Evolutionary conservation across 768 basidiomycete species (phyloP), one percentile per base, ranked within the genome.

Genomic region (Termitomyces bulborhizus): DNA sequence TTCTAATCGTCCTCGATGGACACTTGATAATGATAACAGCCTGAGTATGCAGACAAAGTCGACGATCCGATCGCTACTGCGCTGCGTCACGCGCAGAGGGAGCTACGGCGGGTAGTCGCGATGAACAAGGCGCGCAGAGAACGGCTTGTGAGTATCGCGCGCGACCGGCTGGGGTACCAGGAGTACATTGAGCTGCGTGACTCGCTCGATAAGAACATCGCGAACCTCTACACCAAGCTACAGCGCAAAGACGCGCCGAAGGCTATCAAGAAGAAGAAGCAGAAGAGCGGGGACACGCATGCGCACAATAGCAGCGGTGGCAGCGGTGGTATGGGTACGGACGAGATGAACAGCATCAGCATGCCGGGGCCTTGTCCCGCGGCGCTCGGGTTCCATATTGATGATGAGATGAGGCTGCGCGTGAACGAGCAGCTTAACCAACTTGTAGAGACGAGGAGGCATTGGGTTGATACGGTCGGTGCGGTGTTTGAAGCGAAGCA

Each of bases 41-140:
- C 88, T 46, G 84, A 91, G 66, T 91, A 81, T 63, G 74, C 82
- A 24, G 78, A 84, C 44, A 84, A 87, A 57, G 88, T 94, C 37
- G 96, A 98, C 66, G 97, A 99, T 69, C 94, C 95, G 32, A 90
- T 99, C 47, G 87, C 94, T 7, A 85, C 90, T 1, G 88, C 92
- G 1, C 81, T 99, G 1, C 88, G 96, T 3, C 86, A 91, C 42
- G 90, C 92, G 16, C 97, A 99, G 67, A 73, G 79, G 13, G 84
- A 93, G 60, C 79, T 99, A 5, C 83, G 88, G 9, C 74, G 73
- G 6, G 89, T 98, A 47, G 76, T 88, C 2, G 79, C 85, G 8
- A 78, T 84, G 55, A 99, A 99, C 76, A 92, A 94, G 63, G 81
- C 83, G 3, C 86, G 96, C 12, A 88, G 88, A 66, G 70, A 72